Evolutionary conservation across 2,329 filamentous ascomycete genomes (phyloP).

Genomic region (Sporothrix variecibatus): DNA sequence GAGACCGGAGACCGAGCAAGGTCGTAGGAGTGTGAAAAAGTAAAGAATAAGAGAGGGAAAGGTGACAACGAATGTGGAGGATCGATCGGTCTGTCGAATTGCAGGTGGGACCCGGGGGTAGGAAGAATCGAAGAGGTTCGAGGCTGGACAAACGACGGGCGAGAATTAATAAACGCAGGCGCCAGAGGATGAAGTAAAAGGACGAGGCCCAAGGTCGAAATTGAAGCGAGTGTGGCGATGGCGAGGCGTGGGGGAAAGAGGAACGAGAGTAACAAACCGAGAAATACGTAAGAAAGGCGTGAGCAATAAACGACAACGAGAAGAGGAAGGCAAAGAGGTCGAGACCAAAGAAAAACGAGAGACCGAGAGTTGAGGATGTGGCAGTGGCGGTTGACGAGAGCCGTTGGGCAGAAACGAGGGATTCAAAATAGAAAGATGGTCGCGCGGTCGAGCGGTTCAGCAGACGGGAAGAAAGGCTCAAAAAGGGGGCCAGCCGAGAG

Average conservation of each 20-base stretch:
- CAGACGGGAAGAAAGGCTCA: background rate
- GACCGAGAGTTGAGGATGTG: background rate
- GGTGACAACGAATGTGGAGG: constrained; percentile 18
- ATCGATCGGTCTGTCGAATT: background rate
- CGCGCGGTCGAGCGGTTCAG: background rate
- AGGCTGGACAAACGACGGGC: constrained; percentile 9
- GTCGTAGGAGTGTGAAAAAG: background rate
- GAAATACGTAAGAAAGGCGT: background rate
- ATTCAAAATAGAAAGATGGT: background rate
- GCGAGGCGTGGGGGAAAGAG: background rate
- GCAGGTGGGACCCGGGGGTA: background rate
- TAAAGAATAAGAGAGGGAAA: background rate
- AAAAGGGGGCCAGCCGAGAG: background rate
- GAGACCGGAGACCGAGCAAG: background rate
- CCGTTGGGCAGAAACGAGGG: background rate
- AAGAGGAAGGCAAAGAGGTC: background rate
- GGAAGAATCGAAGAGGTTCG: constrained; percentile 2
- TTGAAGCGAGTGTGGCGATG: constrained; percentile 18
- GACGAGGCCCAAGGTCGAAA: background rate
- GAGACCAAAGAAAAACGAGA: background rate
- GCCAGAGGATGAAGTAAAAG: background rate
- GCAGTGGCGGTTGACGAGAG: background rate
- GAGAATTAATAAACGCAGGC: constrained; percentile 11
- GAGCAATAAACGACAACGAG: background rate
- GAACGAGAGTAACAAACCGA: background rate